Base-by-base conservation (phyloP, 208 protist genomes). In the Trypanosoma caninum region DNA sequence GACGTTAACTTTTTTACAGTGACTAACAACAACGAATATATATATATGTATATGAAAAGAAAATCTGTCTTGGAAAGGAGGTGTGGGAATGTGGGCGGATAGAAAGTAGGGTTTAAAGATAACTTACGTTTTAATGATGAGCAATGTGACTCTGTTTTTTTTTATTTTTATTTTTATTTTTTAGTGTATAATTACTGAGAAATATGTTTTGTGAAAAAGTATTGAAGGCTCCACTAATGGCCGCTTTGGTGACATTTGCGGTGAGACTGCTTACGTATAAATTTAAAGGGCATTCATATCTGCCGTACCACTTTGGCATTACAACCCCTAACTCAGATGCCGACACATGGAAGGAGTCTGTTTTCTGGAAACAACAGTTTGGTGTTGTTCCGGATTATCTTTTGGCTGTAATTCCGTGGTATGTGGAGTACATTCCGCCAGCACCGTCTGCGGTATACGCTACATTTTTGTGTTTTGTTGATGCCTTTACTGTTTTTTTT, bases 401-500 rank as follows among this genome's bases (percentile, higher is more conserved):
- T 37, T 27, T 59, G 42, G 45, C 62, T 2, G 52, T 87, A 7
- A 70, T 69, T 4, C 76, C 81, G 42, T 91, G 79, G 84, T 94
- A 89, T 72, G 62, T 66, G 2, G 69, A 57, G 35, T 86, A 78
- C 38, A 74, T 94, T 22, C 84, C 81, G 22, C 59, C 83, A 2
- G 68, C 75, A n/a, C 18, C 54, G 2, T 64, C 72, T 14, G 65
- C 60, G 4, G 37, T 44, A 35, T 77, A 76, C 18, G 76, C 75
- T 0, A 46, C 78, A 33, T 40, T 77, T 53, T 71, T 90, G 45
- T 80, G 68, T 51, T 44, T 80, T 18, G 81, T 71, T 68, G 87
- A 90, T 67, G 82, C 70, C 14, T 20, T 87, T 16, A 90, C 78
- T 16, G 80, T 69, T 2, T 64, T 90, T 25, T 59, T 93, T 40